Evolutionary conservation across 768 basidiomycete genomes (phyloP), one percentile per base, ranked within the genome.

Genomic region (Clathrus columnatus): DNA sequence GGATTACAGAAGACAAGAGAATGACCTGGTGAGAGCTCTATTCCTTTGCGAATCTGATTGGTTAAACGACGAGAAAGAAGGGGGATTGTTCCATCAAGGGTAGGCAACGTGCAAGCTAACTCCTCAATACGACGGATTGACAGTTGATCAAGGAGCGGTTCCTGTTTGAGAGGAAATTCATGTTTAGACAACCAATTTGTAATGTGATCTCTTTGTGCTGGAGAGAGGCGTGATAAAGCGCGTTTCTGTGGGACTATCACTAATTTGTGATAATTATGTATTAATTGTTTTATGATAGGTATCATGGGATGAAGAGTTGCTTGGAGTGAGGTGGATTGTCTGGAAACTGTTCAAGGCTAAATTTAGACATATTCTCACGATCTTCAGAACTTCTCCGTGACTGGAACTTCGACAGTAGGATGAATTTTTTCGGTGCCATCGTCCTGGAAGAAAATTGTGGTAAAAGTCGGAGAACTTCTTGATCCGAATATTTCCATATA

Each of bases 1-100:
- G 79, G 77, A 54, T 87, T 84, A 68, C 89, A 89, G 72, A 87
- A 88, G 11, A 74, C 82, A 21, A 89, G 75, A 60, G 87, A 84
- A 61, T 86, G 84, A 5, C 85, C 87, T 4, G 53, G 53, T 1
- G 24, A 48, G 47, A 54, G 21, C 10, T 17, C 17, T 7, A 44
- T 2, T 17, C 53, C 53, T 32, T 32, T 32, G 7, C 30, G 30
- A 7, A 32, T 32, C 16, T 32, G 7, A 16, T 54, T 4, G 14
- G 43, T 26, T 28, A 26, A 21, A 16, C 53, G 53, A 24, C 29
- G 23, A n/a, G 43, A 17, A 17, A 44, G 44, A 17, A 26, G 43
- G 3, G 43, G 44, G 8, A 48, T 26, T 46, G 23, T 26, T 5
- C 53, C 53, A 54, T 54, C 43, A 23, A 54, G 45, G 14, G 42